These are phyloP conservation scores for Candida pseudofarinosa DNA, from an alignment of 805 yeast genomes.

Conservation along the genomic window DNA sequence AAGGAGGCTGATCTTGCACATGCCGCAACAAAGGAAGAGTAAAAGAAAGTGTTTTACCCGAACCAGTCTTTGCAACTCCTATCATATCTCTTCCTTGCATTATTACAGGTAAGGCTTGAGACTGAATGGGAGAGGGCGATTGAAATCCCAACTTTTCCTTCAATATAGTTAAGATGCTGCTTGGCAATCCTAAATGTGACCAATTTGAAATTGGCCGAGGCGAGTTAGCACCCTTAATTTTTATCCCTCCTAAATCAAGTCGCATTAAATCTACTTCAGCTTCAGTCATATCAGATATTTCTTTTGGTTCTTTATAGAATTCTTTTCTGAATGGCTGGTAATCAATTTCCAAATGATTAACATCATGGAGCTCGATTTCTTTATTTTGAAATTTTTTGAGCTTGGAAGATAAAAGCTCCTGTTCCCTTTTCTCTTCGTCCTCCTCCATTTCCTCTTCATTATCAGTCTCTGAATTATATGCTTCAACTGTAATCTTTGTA, in stretches of 20 bases:
- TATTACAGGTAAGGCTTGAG: constrained; percentile 85
- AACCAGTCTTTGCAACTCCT: constrained; percentile 94
- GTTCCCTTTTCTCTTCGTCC: constrained; percentile 32
- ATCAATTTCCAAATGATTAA: constrained; percentile 42
- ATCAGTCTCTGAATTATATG: not conserved
- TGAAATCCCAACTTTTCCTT: constrained; percentile 47
- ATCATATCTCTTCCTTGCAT: constrained; percentile 89
- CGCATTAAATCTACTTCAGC: constrained; percentile 58
- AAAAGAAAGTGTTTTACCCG: constrained; percentile 92
- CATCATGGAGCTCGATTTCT: constrained; percentile 47
- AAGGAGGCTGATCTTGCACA: constrained; percentile 64
- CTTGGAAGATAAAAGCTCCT: constrained; percentile 31
- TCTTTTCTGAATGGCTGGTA: constrained; percentile 55
- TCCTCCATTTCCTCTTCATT: not conserved
- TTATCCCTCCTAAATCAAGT: constrained; percentile 55
- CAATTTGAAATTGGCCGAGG: constrained; percentile 71
- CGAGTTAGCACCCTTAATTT: constrained; percentile 53
- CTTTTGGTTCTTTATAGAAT: constrained; percentile 61
- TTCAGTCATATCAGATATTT: constrained; percentile 42
- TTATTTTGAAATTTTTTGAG: constrained; percentile 41
- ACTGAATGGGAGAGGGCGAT: constrained; percentile 82
- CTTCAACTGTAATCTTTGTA: not conserved
- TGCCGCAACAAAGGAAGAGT: constrained; percentile 82
- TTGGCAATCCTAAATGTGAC: constrained; percentile 78
- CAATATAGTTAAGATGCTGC: constrained; percentile 50